Conservation (phyloP, 371 early-diverging fungal genomes). For the Actinomortierella wolfii region DNA sequence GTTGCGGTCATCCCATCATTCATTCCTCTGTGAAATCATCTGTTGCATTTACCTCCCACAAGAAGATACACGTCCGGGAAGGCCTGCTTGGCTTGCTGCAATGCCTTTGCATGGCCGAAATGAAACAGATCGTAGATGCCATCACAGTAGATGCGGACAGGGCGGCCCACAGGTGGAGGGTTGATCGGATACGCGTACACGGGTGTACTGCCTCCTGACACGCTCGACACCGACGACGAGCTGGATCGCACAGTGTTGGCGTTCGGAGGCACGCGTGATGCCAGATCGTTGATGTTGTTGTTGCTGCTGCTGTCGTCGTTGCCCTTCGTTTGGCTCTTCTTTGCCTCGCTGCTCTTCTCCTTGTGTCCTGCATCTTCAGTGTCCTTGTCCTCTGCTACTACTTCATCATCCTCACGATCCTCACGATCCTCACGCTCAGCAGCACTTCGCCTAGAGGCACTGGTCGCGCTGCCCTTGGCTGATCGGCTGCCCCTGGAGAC, state of each 20-base stretch:
- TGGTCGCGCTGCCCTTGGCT: conserved; percentile 11
- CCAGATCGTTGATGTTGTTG: background rate
- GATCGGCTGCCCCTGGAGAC: conserved; percentile 16
- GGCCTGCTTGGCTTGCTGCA: conserved; percentile 94
- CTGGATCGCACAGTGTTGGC: background rate
- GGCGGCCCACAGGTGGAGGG: conserved; percentile 73
- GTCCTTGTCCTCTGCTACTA: background rate
- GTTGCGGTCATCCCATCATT: too few relatives aligned
- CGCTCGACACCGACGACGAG: conserved; percentile 7
- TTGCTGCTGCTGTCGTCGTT: conserved; percentile 1
- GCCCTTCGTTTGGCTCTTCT: conserved; percentile 1
- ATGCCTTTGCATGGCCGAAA: conserved; percentile 91
- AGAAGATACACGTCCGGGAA: conserved; percentile 87
- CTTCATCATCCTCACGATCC: conserved; percentile 7
- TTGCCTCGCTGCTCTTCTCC: background rate
- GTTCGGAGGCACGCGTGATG: background rate
- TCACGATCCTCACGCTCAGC: conserved; percentile 13
- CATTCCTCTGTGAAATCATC: too few relatives aligned
- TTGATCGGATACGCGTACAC: conserved; percentile 45
- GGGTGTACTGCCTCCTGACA: background rate
- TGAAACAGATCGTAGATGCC: conserved; percentile 97
- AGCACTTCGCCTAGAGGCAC: conserved; percentile 8
- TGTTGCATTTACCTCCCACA: conserved; percentile 93
- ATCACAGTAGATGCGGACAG: conserved; percentile 89
- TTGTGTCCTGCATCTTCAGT: background rate